Conservation (phyloP, 306 rosid species). For the Abrus precatorius region DNA sequence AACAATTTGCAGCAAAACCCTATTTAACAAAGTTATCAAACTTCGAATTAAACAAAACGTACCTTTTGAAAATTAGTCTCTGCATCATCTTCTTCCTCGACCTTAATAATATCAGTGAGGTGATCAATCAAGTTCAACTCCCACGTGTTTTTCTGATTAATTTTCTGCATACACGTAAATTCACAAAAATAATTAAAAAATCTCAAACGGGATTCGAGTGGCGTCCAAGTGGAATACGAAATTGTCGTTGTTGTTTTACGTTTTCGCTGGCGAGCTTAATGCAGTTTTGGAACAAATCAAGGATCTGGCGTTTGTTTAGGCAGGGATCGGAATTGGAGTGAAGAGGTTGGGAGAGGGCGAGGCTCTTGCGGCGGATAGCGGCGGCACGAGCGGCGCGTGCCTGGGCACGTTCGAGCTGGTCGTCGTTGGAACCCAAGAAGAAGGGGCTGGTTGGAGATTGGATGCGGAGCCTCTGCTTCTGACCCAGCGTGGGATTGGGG, state of each 20-base stretch:
- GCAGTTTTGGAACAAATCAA: slow-evolving; percentile 95
- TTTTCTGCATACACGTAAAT: slow-evolving; percentile 70
- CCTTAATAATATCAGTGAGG: slow-evolving; percentile 85
- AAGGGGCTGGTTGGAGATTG: slow-evolving; percentile 93
- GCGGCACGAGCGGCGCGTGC: slow-evolving; percentile 96
- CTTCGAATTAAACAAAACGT: slow-evolving; percentile 16
- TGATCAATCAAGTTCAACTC: slow-evolving; percentile 94
- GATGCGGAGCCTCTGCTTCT: slow-evolving; percentile 72
- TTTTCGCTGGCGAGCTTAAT: slow-evolving; percentile 98
- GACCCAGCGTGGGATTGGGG: slow-evolving; percentile 63
- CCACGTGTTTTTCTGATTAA: slow-evolving; percentile 97
- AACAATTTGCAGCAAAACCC: neutral
- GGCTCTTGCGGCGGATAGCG: slow-evolving; percentile 73
- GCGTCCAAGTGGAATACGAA: neutral
- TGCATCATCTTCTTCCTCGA: slow-evolving; percentile 73
- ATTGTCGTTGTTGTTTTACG: slow-evolving; percentile 44
- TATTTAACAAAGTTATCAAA: slow-evolving; percentile 29
- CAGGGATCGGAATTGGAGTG: slow-evolving; percentile 50
- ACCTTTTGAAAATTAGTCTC: slow-evolving; percentile 99
- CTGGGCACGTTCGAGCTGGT: slow-evolving; percentile 87
- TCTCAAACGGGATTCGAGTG: slow-evolving; percentile 4
- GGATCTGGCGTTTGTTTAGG: slow-evolving; percentile 85
- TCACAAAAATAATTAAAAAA: neutral
- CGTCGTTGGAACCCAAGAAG: slow-evolving; percentile 86
- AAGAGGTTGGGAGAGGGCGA: slow-evolving; percentile 45